Base-by-base conservation (phyloP, 257 asterid species). In the Jasminum sambac region DNA sequence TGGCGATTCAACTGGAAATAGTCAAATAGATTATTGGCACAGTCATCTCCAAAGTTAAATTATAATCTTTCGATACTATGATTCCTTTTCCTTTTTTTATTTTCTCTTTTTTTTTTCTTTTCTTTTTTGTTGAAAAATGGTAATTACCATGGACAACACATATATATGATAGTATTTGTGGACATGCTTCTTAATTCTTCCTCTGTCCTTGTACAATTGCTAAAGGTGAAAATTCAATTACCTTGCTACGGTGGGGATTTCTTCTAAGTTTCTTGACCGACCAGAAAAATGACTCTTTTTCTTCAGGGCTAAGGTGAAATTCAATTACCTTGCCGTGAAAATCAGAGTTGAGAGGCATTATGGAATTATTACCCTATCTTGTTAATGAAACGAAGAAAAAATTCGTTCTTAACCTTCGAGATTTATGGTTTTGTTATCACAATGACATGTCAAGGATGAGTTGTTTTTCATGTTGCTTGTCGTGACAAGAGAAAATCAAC, bases 391-490 rank as follows among this genome's bases (percentile, higher is more conserved):
- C 43, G 23, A 42, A 12, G 48, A 50, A 9, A 60, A 60, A 6
- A 10, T 68, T 46, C 46, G 38, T 12, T 62, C n/a, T 26, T 62
- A 19, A 19, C 21, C 23, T 64, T 44, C 66, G 24, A 19, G 26
- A 26, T 40, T 72, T 71, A 17, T 66, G 78, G 74, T 75, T 63
- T 74, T 42, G 50, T 67, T 67, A 58, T 60, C 41, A 61, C 34
- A 62, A 63, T 62, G 74, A 74, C n/a, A 36, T 21, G 36, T n/a
- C 36, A 78, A 78, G 69, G 81, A 87, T 74, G 83, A 74, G 79
- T 70, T 88, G 90, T 74, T 90, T 92, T 67, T 75, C 95, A 16
- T 92, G 96, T 82, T 92, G 98, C 72, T 66, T 85, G 89, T 52
- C 87, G 0, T 52, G 86, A 0, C 74, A 79, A 67, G 91, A 84